Percentiles rank a stretch among this genome's conserved stretches.
Evolutionary conservation across 2,329 filamentous ascomycete genomes (phyloP).

Genomic region (Catunica adiposa): DNA sequence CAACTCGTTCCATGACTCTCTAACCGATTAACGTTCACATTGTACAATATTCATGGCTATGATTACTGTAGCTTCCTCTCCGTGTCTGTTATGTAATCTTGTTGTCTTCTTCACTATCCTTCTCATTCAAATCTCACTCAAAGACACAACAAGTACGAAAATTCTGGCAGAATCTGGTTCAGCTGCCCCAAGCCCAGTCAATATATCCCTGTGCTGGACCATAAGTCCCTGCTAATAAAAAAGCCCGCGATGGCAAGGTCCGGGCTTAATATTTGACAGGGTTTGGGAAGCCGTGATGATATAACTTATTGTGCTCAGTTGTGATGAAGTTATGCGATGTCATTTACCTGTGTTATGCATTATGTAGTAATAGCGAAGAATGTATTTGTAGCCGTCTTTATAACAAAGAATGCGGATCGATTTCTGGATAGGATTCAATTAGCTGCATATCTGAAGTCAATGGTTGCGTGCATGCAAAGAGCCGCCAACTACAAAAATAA

Average conservation of each 20-base stretch:
- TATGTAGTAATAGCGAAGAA: not conserved
- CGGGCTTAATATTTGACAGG: not conserved
- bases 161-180: not conserved
- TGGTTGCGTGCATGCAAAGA: too few species aligned
- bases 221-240: not conserved
- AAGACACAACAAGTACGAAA: not conserved
- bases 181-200: not conserved
- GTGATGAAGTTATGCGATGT: not conserved
- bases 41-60: too few species aligned
- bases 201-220: not conserved
- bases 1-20: too few species aligned
- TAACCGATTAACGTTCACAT: not conserved
- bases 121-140: not conserved
- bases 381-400: too few species aligned
- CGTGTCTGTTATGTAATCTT: not conserved
- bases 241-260: not conserved
- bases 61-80: too few species aligned
- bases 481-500: not conserved
- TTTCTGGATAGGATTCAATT: too few species aligned
- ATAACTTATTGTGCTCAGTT: not conserved
- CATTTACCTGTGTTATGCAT: not conserved
- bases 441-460: too few species aligned
- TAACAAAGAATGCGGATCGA: too few species aligned
- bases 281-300: not conserved
- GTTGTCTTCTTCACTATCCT: too few species aligned